Evolutionary conservation across 495 filamentous ascomycete species (phyloP).

Genomic region (Podospora pseudocomata): DNA sequence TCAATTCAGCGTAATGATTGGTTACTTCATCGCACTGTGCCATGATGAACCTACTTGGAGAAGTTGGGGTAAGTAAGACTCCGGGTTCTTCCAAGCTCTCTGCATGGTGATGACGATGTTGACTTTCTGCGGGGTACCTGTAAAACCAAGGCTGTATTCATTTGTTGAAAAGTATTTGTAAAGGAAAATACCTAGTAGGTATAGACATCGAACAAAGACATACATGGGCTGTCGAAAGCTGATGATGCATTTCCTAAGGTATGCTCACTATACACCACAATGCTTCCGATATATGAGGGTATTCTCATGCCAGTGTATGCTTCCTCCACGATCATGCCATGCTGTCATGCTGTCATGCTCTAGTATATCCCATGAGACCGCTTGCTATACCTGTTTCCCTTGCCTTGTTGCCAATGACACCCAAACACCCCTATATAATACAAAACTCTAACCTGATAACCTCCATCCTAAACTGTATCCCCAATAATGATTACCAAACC

Average conservation of each 20-base stretch:
- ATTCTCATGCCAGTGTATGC: not conserved
- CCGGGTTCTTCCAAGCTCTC: not conserved
- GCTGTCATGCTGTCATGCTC: not conserved
- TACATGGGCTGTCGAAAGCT: too few relatives aligned
- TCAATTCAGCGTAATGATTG: not conserved
- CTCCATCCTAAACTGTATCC: not conserved
- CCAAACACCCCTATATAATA: not conserved
- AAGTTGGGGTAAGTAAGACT: not conserved
- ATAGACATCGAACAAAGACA: too few relatives aligned
- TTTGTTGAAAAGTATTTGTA: too few relatives aligned
- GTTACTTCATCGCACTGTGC: not conserved
- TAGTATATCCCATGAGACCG: not conserved
- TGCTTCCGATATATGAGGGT: not conserved
- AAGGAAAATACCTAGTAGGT: too few relatives aligned
- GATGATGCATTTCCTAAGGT: too few relatives aligned
- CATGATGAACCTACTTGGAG: not conserved
- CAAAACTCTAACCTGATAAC: not conserved
- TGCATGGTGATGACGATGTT: not conserved
- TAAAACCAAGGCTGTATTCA: too few relatives aligned
- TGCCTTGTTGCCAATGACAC: not conserved
- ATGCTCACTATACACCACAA: not conserved
- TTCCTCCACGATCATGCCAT: not conserved
- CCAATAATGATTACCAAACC: not conserved
- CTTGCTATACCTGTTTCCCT: conserved; percentile 1
- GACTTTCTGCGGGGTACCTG: not conserved